These are phyloP conservation scores for Podila epigama DNA, from an alignment of 192 early-diverging fungal genomes.

Conservation along the genomic window DNA sequence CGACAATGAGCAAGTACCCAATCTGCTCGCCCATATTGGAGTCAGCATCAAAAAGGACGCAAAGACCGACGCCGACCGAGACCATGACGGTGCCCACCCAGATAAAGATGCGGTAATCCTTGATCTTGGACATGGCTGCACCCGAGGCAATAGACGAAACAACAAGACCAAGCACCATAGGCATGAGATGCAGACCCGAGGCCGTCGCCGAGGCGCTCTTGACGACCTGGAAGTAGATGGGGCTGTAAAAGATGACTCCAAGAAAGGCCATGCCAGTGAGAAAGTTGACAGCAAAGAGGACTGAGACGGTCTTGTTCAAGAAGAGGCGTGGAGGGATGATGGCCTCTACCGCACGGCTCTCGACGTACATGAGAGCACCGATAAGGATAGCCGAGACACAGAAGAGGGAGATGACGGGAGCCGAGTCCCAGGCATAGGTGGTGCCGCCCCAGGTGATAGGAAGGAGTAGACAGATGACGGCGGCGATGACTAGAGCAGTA, in stretches of 20 bases:
- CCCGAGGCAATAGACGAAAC: conserved; percentile 74
- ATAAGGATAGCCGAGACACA: conserved; percentile 55
- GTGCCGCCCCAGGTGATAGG: conserved; percentile 78
- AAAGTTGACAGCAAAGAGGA: conserved; percentile 65
- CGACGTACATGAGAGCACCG: conserved; percentile 63
- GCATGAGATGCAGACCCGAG: conserved; percentile 76
- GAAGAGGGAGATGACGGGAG: conserved; percentile 65
- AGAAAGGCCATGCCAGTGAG: conserved; percentile 70
- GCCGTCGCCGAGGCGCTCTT: conserved; percentile 72
- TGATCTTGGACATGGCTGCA: conserved; percentile 61
- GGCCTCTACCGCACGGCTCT: conserved; percentile 75
- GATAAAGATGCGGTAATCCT: conserved; percentile 70
- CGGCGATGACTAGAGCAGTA: conserved; percentile 50
- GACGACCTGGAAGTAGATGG: conserved; percentile 85
- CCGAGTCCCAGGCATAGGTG: conserved; percentile 70
- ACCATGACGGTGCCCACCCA: conserved; percentile 68
- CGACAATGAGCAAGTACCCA: conserved; percentile 71
- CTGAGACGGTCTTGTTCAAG: conserved; percentile 64
- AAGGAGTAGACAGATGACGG: conserved; percentile 66
- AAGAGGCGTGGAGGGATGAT: conserved; percentile 71
- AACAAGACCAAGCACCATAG: conserved; percentile 74
- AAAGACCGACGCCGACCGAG: conserved; percentile 66
- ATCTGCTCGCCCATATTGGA: conserved; percentile 59
- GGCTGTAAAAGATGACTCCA: conserved; percentile 74
- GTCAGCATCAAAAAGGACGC: conserved; percentile 62